phyloP scores from a whole-genome alignment of 78 protist species.

The Dictyostelium intermedium region DNA sequence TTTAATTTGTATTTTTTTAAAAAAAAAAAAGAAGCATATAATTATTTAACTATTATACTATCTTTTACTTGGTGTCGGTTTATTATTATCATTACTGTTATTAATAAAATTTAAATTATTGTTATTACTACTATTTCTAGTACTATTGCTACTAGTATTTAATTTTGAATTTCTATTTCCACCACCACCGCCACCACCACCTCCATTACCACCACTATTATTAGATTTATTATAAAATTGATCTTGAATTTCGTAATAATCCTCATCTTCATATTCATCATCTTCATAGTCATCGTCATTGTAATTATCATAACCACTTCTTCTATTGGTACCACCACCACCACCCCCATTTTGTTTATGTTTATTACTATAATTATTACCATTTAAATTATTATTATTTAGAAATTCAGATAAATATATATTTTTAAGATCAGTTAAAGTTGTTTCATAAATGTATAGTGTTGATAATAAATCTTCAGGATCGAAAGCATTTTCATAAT shows the following conservation, averaged over 20 bases:
- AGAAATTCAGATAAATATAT: conserved; percentile 9
- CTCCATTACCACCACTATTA: no score
- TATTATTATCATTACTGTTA: background rate
- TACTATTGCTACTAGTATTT: background rate
- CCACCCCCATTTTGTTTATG: background rate
- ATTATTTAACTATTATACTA: background rate
- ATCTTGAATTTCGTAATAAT: conserved; percentile 24
- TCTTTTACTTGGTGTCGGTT: background rate
- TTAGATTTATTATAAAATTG: background rate
- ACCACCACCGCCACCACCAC: background rate
- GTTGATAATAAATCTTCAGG: conserved; percentile 35
- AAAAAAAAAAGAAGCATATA: background rate
- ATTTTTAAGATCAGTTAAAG: conserved; percentile 24
- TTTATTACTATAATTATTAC: background rate
- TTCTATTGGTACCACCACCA: background rate
- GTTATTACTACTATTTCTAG: background rate
- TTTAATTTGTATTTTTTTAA: background rate
- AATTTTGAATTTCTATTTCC: background rate
- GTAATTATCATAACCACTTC: conserved; percentile 6
- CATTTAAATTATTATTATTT: conserved; percentile 1
- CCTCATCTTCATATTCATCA: background rate
- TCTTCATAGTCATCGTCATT: conserved; percentile 38
- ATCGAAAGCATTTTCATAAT: conserved; percentile 34
- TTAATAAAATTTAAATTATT: background rate
- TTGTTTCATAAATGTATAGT: conserved; percentile 3